A percentile compares a stretch with the other conserved stretches of the same genome.
Evolutionary conservation across 2,329 filamentous ascomycete species (phyloP).

Genomic region (Colletotrichum sp.): DNA sequence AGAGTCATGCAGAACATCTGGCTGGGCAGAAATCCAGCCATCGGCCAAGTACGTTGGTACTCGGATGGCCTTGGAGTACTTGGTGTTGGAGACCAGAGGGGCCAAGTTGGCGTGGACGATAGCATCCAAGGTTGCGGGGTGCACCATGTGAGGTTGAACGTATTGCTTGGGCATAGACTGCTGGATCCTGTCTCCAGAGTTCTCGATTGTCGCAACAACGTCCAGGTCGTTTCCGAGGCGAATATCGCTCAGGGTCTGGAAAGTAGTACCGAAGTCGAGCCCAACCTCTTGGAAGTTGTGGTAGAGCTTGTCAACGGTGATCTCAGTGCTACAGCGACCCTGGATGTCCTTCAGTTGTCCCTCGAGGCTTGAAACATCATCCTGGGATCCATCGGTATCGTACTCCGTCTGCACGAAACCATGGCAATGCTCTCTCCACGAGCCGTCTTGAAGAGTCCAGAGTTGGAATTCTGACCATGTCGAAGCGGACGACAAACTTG

Average conservation of each 20-base stretch:
- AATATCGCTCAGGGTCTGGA: conserved; percentile 19
- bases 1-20: conserved; percentile 8
- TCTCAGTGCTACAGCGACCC: neutral
- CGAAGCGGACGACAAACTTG: conserved; percentile 12
- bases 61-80: neutral
- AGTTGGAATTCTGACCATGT: conserved; percentile 28
- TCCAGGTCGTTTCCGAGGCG: neutral
- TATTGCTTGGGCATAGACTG: conserved; percentile 25
- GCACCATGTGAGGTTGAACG: conserved; percentile 33
- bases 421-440: conserved; percentile 30
- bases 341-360: neutral
- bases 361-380: neutral
- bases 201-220: conserved; percentile 7
- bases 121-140: conserved; percentile 38
- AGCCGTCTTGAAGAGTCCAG: conserved; percentile 20
- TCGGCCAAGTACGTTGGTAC: conserved; percentile 9
- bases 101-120: conserved; percentile 32
- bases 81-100: neutral
- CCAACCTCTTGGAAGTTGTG: conserved; percentile 16
- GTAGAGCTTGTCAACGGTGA: conserved; percentile 19
- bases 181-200: neutral
- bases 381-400: neutral
- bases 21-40: conserved; percentile 4
- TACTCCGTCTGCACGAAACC: conserved; percentile 24
- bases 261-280: conserved; percentile 22